Evolutionary conservation across 202 grass and related monocot species (phyloP), one percentile per base, ranked within the genome.

Genomic region (Cymbopogon flexuosus): DNA sequence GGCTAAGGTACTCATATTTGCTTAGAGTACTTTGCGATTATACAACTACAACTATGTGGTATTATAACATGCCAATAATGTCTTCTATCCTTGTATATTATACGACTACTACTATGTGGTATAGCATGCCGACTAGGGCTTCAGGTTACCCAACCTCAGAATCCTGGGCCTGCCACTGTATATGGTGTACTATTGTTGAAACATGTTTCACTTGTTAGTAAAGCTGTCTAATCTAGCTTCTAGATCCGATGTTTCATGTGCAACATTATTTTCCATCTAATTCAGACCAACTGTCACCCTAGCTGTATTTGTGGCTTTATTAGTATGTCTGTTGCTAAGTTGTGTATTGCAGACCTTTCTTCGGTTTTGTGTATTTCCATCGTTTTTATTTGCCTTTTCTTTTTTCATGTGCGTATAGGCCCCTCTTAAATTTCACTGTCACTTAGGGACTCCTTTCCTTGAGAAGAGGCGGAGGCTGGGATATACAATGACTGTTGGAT

Each of bases 401-500:
- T 27, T 11, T 2, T 57, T 42, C 2, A 62, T 60, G 0, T 73
- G 4, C 58, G 23, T 75, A 56, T 37, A 80, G 81, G 76, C 52
- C 52, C 14, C 8, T 62, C 6, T 8, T 70, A 65, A 11, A 46
- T 56, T 56, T 56, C 0, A 56, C 2, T 21, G 51, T 56, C n/a
- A 21, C 18, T 37, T 81, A 61, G 56, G 29, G 2, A 70, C 22
- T 39, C 36, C 45, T 43, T 3, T 27, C n/a, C 13, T 24, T 40
- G 58, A 52, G 7, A 54, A 13, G 7, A 73, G 16, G 18, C 2
- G 23, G 43, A 61, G 62, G 47, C 57, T 14, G 71, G 19, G 68
- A 68, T 70, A 2, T 27, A 52, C 40, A 71, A 85, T 84, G 83
- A 84, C 75, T 0, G 85, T 63, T 68, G 74, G 79, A 76, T 87